Percentiles rank a stretch among this genome's conserved stretches.
phyloP scores from a whole-genome alignment of 2,329 filamentous ascomycete species.

The Stachybotrys chartarum region DNA sequence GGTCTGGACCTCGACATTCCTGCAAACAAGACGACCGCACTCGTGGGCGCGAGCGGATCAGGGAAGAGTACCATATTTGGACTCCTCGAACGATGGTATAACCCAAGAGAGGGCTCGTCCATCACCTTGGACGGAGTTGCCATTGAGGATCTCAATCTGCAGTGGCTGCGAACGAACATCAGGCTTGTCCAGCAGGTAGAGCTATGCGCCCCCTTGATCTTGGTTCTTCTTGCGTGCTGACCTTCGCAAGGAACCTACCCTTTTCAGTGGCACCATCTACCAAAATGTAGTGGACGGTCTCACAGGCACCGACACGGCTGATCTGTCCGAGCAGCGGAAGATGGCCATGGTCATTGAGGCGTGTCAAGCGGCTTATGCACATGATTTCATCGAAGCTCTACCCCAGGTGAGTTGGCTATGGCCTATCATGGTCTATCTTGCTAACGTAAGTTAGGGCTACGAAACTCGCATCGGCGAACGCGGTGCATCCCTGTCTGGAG shows the following conservation, averaged over 20 bases:
- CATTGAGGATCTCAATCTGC: conserved; percentile 36
- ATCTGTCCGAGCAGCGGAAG: conserved; percentile 34
- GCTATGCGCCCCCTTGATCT: background rate
- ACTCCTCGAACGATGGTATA: conserved; percentile 54
- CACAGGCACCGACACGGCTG: conserved; percentile 25
- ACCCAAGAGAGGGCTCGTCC: conserved; percentile 31
- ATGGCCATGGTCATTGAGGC: conserved; percentile 36
- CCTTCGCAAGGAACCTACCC: conserved; percentile 38
- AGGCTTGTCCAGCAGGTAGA: conserved; percentile 39
- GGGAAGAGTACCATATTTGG: conserved; percentile 53
- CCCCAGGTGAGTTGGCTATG: conserved; percentile 21
- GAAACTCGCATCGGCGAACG: conserved; percentile 56
- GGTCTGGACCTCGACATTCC: conserved; percentile 34
- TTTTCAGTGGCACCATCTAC: conserved; percentile 45
- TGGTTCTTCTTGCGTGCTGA: conserved; percentile 2
- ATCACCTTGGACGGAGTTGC: conserved; percentile 37
- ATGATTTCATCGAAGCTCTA: conserved; percentile 44
- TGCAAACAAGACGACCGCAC: conserved; percentile 41
- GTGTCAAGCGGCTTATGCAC: conserved; percentile 42
- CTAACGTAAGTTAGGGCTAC: conserved; percentile 35
- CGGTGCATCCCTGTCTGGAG: conserved; percentile 58
- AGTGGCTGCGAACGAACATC: conserved; percentile 46
- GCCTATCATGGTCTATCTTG: background rate
- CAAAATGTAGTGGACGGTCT: conserved; percentile 46
- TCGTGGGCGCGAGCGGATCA: conserved; percentile 51